Conservation (phyloP, 192 early-diverging fungal genomes). For the Gonapodya sp. region DNA sequence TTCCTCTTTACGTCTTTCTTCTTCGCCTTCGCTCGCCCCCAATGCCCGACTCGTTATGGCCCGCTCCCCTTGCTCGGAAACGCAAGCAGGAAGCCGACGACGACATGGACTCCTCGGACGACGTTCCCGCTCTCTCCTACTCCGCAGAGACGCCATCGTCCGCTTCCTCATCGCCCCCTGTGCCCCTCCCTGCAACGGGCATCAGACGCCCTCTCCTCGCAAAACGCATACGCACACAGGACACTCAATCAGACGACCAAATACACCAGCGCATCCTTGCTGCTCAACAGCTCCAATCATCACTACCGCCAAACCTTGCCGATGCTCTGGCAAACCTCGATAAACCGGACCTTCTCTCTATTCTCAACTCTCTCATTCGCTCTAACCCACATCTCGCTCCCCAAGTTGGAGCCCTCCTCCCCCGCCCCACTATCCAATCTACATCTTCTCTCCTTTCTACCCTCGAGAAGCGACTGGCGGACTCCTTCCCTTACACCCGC, state of each 20-base stretch:
- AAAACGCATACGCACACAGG: not conserved
- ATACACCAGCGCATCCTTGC: not conserved
- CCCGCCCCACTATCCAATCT: conserved; percentile 74
- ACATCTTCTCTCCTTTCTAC: conserved; percentile 52
- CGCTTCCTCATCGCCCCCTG: not conserved
- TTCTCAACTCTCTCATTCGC: conserved; percentile 64
- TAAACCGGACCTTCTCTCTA: conserved; percentile 59
- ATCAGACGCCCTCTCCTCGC: not conserved
- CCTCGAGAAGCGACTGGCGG: conserved; percentile 60
- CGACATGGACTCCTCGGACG: not conserved
- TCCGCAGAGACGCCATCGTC: not conserved
- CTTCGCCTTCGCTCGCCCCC: no score
- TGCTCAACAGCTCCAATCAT: not conserved
- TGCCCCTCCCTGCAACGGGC: not conserved
- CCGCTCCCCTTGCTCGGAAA: not conserved
- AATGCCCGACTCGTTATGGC: not conserved
- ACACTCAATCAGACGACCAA: not conserved
- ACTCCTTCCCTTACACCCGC: conserved; percentile 80
- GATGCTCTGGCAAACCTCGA: conserved; percentile 42
- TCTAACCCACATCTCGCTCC: conserved; percentile 61
- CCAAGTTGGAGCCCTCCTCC: conserved; percentile 63
- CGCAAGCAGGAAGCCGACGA: not conserved
- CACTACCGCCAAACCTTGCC: not conserved
- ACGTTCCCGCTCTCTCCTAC: not conserved
- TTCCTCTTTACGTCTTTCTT: no score